These are phyloP conservation scores for Kodamaea hsintzibuensis DNA, from an alignment of 805 yeast species.

Conservation along the genomic window DNA sequence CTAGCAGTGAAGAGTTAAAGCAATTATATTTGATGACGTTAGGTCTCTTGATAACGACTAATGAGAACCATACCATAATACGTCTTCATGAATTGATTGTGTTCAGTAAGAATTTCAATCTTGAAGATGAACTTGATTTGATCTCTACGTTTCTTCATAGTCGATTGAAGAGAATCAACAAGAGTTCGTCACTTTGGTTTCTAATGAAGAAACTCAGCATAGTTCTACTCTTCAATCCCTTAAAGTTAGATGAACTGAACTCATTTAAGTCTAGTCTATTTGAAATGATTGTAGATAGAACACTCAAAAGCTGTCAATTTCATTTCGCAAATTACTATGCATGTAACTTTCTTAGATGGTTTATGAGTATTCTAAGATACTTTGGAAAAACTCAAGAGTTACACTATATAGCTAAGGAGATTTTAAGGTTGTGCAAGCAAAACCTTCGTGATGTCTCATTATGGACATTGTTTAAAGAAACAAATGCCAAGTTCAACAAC, in stretches of 20 bases:
- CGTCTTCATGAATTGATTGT: slow-evolving; percentile 26
- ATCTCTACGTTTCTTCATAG: slow-evolving; percentile 33
- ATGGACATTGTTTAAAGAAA: slow-evolving; percentile 17
- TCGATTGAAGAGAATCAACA: slow-evolving; percentile 34
- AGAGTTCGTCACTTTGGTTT: slow-evolving; percentile 41
- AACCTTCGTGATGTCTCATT: slow-evolving; percentile 19
- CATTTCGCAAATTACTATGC: slow-evolving; percentile 45
- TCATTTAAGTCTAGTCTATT: not conserved
- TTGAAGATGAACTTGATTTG: slow-evolving; percentile 28
- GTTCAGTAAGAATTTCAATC: not conserved
- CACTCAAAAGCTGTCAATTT: slow-evolving; percentile 29
- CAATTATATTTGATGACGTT: slow-evolving; percentile 30
- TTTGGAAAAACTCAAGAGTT: not conserved
- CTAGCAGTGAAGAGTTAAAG: slow-evolving; percentile 8
- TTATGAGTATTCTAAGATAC: slow-evolving; percentile 14
- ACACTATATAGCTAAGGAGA: not conserved
- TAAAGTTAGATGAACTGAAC: not conserved
- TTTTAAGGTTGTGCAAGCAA: slow-evolving; percentile 11
- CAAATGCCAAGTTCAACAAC: slow-evolving; percentile 3
- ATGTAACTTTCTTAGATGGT: slow-evolving; percentile 33
- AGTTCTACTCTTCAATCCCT: slow-evolving; percentile 9
- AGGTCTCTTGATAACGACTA: slow-evolving; percentile 38
- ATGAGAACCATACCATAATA: slow-evolving; percentile 37
- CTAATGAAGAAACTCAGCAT: slow-evolving; percentile 29
- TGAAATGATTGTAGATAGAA: slow-evolving; percentile 14